A percentile compares a stretch with the other conserved stretches of the same genome.
These are phyloP conservation scores for Coffea eugenioides DNA, from an alignment of 257 asterid species.

Conservation along the genomic window DNA sequence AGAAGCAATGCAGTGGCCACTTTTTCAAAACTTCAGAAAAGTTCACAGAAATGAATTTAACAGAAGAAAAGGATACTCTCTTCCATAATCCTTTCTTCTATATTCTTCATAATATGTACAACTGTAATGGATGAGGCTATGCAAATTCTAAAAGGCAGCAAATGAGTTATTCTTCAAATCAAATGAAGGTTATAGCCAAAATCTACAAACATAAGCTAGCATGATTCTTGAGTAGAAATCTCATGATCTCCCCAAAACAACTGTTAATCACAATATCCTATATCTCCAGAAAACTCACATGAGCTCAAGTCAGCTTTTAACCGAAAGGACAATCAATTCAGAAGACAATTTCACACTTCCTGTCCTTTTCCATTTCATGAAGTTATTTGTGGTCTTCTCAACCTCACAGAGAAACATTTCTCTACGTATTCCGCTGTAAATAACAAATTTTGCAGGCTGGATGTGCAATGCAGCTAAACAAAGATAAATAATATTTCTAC, in stretches of 20 bases:
- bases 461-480: not conserved
- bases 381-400: not conserved
- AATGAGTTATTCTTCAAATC: not conserved
- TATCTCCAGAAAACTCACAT: not conserved
- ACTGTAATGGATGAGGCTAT: not conserved
- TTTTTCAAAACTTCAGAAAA: not conserved
- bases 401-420: not conserved
- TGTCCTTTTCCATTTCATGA: not conserved
- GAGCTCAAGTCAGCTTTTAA: not conserved
- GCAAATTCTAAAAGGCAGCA: not conserved
- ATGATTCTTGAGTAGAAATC: not conserved
- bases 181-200: not conserved
- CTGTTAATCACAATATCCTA: not conserved
- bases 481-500: slow-evolving; percentile 31
- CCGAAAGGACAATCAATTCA: not conserved
- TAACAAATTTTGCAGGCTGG: not conserved
- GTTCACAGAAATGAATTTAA: not conserved
- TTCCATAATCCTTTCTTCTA: not conserved
- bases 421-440: not conserved
- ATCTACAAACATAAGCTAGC: too few relatives aligned
- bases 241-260: not conserved
- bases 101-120: not conserved
- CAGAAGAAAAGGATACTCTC: not conserved
- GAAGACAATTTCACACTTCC: not conserved
- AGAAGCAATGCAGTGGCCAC: not conserved